A percentile compares a stretch with the other conserved stretches of the same genome.
phyloP scores from a whole-genome alignment of 345 rosid species.

The Boechera divaricarpa region DNA sequence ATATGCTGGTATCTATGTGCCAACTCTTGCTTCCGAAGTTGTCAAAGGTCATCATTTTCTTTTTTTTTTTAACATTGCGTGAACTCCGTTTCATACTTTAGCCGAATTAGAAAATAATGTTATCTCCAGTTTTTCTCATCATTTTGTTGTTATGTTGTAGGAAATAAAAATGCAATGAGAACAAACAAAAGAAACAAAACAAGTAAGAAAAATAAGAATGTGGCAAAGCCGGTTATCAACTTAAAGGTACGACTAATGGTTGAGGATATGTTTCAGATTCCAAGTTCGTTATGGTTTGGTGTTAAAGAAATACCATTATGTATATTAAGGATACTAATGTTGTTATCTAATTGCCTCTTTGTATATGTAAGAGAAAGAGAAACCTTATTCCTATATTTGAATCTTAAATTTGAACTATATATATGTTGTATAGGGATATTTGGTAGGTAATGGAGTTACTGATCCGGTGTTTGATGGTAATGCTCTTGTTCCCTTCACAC shows the following conservation, averaged over 20 bases:
- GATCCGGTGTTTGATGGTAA: conserved; percentile 79
- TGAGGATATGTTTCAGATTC: neutral
- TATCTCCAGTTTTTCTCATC: neutral
- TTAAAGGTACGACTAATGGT: conserved; percentile 58
- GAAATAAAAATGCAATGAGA: conserved; percentile 49
- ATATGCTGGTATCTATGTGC: conserved; percentile 90
- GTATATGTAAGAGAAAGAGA: too few relatives aligned
- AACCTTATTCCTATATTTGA: neutral
- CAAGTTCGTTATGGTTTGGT: neutral
- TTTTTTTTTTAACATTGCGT: neutral
- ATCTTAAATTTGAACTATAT: neutral
- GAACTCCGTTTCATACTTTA: conserved; percentile 8
- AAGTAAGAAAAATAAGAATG: conserved; percentile 39
- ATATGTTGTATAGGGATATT: conserved; percentile 63
- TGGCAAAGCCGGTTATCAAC: conserved; percentile 62
- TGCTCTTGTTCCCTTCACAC: conserved; percentile 83
- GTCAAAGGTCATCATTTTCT: conserved; percentile 57
- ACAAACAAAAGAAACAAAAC: neutral
- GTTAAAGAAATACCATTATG: neutral
- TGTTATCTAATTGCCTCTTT: too few relatives aligned
- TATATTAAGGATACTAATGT: neutral
- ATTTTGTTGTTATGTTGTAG: conserved; percentile 44
- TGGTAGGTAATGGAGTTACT: conserved; percentile 93
- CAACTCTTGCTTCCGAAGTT: conserved; percentile 77
- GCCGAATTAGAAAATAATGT: neutral